A percentile compares a stretch with the other conserved stretches of the same genome.
Conservation (phyloP, 1,139 yeast species). For the Saccharomyces hybrid region DNA sequence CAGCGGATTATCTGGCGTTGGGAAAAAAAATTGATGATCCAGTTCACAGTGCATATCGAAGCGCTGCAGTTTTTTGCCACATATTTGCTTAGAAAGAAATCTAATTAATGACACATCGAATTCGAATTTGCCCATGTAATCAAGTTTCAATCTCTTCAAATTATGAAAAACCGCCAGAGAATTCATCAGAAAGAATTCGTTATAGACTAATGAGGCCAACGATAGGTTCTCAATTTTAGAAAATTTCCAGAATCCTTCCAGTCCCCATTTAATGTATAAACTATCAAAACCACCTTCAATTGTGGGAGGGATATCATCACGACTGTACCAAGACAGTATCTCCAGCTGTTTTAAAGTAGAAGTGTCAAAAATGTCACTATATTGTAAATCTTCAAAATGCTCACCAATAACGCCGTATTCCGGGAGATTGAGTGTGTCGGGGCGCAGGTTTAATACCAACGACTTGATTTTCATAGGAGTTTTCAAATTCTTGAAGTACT, state of each 20-base stretch:
- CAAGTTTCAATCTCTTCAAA: slow-evolving; percentile 20
- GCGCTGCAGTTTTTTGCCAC: slow-evolving; percentile 17
- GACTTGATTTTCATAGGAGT: slow-evolving; percentile 19
- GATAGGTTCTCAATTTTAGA: slow-evolving; percentile 17
- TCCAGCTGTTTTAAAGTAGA: slow-evolving; percentile 18
- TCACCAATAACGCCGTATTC: slow-evolving; percentile 7
- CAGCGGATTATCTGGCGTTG: slow-evolving; percentile 16
- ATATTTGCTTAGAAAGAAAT: slow-evolving; percentile 12
- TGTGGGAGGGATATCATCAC: slow-evolving; percentile 11
- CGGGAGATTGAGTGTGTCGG: slow-evolving; percentile 15
- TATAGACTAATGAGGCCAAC: slow-evolving; percentile 19
- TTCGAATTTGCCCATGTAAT: slow-evolving; percentile 18
- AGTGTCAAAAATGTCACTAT: slow-evolving; percentile 22
- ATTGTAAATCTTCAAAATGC: slow-evolving; percentile 9
- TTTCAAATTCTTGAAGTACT: slow-evolving; percentile 15
- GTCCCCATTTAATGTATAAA: slow-evolving; percentile 20
- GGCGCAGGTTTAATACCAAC: slow-evolving; percentile 24
- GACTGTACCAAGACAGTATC: slow-evolving; percentile 27
- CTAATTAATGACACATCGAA: slow-evolving; percentile 8
- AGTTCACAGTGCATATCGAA: slow-evolving; percentile 22
- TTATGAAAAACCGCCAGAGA: slow-evolving; percentile 13
- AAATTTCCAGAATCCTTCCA: slow-evolving; percentile 19
- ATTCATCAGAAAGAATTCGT: slow-evolving; percentile 16
- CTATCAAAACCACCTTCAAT: slow-evolving; percentile 3
- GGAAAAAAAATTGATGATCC: slow-evolving; percentile 17